Base-by-base conservation (phyloP, 306 rosid genomes). In the Luffa acutangula region DNA sequence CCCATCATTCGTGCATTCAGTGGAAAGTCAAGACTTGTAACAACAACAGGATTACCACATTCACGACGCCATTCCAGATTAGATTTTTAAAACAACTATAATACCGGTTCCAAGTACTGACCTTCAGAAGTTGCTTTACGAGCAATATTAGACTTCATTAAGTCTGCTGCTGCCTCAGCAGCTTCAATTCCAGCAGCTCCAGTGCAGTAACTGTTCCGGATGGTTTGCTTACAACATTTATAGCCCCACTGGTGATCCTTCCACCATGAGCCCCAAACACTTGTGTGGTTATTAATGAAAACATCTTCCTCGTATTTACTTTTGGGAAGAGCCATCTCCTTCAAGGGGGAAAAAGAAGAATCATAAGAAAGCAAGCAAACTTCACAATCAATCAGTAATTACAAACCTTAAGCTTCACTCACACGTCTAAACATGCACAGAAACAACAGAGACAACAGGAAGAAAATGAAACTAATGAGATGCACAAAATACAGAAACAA, bases 241-340 rank as follows among this genome's bases (percentile, higher is more conserved):
- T 85, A 90, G 51, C 91, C 95, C 92, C 95, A 90, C 17, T 88
- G 92, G 74, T 88, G 88, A 65, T 87, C 94, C 83, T 85, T 88
- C 94, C 94, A 87, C 90, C 92, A 88, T 0, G 92, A 90, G 1
- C 90, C 91, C 91, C 90, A 89, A 3, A 87, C 87, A n/a, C 83
- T 83, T 3, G 84, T 87, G 79, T 90, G 90, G 81, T 90, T 90
- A 42, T 89, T 89, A 34, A 84, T 82, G 66, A 78, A 87, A 15
- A 83, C 74, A 74, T 86, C 89, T 78, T 90, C 92, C 37, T 91
- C 89, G 42, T 84, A 89, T 74, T 86, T 89, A 77, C 89, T 86
- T 41, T 76, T 86, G 0, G 87, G 95, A 39, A 86, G 81, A 25
- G 84, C 75, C 10, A 79, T 54, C 85, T 91, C 93, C 87, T 90